phyloP scores from a whole-genome alignment of 2,329 filamentous ascomycete species.

The Colletotrichum brevisporum region DNA sequence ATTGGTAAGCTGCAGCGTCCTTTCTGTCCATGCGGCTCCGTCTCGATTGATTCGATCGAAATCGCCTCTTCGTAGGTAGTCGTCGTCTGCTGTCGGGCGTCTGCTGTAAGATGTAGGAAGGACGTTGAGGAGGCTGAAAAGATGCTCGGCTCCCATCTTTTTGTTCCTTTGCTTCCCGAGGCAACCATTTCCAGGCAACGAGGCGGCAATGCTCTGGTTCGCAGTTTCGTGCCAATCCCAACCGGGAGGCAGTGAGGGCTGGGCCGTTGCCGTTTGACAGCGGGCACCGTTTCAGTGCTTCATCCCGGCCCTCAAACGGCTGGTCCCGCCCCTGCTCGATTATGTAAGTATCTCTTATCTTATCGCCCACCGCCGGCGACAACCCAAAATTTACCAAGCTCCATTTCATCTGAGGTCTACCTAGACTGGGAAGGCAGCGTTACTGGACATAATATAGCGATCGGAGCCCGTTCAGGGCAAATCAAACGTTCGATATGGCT shows the following conservation, averaged over 20 bases:
- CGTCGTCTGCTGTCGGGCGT: background rate
- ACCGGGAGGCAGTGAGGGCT: no score
- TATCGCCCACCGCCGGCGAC: constrained; percentile 7
- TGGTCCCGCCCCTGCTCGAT: constrained; percentile 29
- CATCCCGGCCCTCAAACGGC: background rate
- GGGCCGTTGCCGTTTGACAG: background rate
- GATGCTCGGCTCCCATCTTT: constrained; percentile 3
- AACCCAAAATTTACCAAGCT: constrained; percentile 37
- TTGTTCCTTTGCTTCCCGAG: constrained; percentile 2
- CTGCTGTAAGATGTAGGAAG: constrained; percentile 3
- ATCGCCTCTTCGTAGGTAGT: background rate
- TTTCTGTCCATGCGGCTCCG: constrained; percentile 3
- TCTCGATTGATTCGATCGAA: background rate
- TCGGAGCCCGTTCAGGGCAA: background rate
- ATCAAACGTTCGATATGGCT: constrained; percentile 52
- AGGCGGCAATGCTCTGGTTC: constrained; percentile 24
- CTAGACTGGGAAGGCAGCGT: no score
- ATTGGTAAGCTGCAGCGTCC: constrained; percentile 28
- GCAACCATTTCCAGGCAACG: constrained; percentile 18
- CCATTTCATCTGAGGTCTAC: background rate
- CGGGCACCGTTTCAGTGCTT: background rate
- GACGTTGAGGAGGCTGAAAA: constrained; percentile 31
- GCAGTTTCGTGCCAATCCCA: constrained; percentile 20
- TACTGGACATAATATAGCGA: background rate
- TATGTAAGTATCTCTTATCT: constrained; percentile 34